Percentiles rank a stretch among this genome's conserved stretches.
Evolutionary conservation across 176 grass and related monocot genomes (phyloP).

Genomic region (Oryza glumipatula): DNA sequence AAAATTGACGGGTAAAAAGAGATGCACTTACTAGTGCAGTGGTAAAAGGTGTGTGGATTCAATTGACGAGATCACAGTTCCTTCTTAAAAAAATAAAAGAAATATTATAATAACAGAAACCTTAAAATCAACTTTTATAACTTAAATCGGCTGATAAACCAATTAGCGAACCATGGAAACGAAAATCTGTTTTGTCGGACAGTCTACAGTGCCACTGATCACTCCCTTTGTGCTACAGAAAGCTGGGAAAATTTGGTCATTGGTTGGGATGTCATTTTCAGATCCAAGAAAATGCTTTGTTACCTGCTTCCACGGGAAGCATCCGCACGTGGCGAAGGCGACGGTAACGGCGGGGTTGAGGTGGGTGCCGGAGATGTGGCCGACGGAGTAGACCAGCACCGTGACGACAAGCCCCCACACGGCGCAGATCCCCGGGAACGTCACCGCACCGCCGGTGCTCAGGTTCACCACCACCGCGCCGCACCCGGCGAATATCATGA

Average conservation of each 20-base stretch:
- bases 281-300: too few relatives aligned
- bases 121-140: too few relatives aligned
- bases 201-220: not conserved
- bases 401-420: conserved; percentile 89
- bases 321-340: conserved; percentile 72
- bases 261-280: not conserved
- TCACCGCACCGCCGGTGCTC: conserved; percentile 60
- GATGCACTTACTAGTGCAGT: too few relatives aligned
- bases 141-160: too few relatives aligned
- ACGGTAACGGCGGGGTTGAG: conserved; percentile 90
- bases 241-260: not conserved
- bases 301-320: conserved; percentile 92
- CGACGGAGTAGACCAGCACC: conserved; percentile 83
- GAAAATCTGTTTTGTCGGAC: not conserved
- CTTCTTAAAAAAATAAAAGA: too few relatives aligned
- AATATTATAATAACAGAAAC: too few relatives aligned
- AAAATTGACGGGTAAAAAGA: too few relatives aligned
- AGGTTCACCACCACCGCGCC: conserved; percentile 70
- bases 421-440: conserved; percentile 76
- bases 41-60: too few relatives aligned
- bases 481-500: conserved; percentile 85
- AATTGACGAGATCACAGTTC: too few relatives aligned
- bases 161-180: too few relatives aligned
- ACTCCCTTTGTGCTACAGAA: not conserved
- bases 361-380: conserved; percentile 83